Conservation (phyloP, 1,139 yeast species). For the Entelexis paramagnoliae region DNA sequence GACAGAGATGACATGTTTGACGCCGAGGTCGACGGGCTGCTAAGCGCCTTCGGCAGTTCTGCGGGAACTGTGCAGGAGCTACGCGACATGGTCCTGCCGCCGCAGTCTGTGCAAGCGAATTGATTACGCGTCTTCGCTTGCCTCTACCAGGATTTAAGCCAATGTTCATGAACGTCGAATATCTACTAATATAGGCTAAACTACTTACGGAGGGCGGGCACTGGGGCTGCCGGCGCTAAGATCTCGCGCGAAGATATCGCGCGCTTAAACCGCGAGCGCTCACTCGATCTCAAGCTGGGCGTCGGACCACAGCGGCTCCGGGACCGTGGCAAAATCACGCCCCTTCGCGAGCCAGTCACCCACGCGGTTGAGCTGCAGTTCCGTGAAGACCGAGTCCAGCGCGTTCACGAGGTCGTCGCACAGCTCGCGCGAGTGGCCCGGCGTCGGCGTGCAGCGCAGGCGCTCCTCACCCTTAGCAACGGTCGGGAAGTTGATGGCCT, state of each 20-base stretch:
- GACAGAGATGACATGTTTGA: too few relatives aligned
- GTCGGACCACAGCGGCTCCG: constrained; percentile 68
- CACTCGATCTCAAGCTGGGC: constrained; percentile 36
- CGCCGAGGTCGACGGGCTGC: too few relatives aligned
- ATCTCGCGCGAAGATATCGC: too few relatives aligned
- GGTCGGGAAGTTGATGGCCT: constrained; percentile 96
- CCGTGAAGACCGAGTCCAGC: constrained; percentile 68
- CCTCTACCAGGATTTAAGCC: too few relatives aligned
- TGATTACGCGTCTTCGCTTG: too few relatives aligned
- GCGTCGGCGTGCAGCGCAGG: constrained; percentile 93
- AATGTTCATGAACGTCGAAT: background rate
- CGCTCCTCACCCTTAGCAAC: constrained; percentile 95
- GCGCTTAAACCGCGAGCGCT: too few relatives aligned
- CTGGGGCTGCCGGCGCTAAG: too few relatives aligned
- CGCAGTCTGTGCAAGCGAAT: too few relatives aligned
- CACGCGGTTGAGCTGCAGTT: constrained; percentile 63
- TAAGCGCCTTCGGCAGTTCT: too few relatives aligned
- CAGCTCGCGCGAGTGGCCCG: constrained; percentile 76
- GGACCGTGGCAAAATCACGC: constrained; percentile 75
- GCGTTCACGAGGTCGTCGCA: constrained; percentile 69
- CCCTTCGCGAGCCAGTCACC: constrained; percentile 69
- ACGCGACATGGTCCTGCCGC: too few relatives aligned
- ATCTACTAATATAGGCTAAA: background rate
- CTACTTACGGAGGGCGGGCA: too few relatives aligned
- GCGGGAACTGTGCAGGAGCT: too few relatives aligned